phyloP scores from a whole-genome alignment of 2,329 filamentous ascomycete species.

The Penicillium sclerotigenum region DNA sequence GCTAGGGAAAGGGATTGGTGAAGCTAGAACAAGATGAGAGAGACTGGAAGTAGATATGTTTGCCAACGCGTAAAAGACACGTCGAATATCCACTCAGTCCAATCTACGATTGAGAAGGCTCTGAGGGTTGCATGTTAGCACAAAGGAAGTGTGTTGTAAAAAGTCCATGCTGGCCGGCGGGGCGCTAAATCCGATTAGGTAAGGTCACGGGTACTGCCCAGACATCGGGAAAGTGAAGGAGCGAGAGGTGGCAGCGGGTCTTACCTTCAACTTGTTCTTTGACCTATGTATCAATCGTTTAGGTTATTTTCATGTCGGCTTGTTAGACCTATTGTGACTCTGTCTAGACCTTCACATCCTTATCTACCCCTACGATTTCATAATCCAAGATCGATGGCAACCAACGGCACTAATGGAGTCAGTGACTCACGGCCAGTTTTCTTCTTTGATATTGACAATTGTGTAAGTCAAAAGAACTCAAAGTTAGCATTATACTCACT shows the following conservation, averaged over 20 bases:
- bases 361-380: background rate
- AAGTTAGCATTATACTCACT: background rate
- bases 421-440: conserved; percentile 53
- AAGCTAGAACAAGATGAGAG: conserved; percentile 8
- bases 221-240: background rate
- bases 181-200: conserved; percentile 17
- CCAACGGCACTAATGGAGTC: conserved; percentile 17
- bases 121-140: conserved; percentile 9
- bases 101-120: conserved; percentile 4
- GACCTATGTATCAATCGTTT: conserved; percentile 19
- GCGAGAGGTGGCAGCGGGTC: background rate
- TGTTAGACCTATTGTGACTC: background rate
- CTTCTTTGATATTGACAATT: conserved; percentile 97
- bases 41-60: background rate
- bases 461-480: conserved; percentile 51
- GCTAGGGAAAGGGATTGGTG: conserved; percentile 9
- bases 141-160: conserved; percentile 5
- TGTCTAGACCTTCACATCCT: background rate
- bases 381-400: conserved; percentile 24
- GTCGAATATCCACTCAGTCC: conserved; percentile 5
- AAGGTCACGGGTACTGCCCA: conserved; percentile 8
- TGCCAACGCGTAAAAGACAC: background rate
- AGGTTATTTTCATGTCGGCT: conserved; percentile 4
- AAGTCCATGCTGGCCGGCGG: conserved; percentile 10
- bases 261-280: background rate